Evolutionary conservation across 2,329 filamentous ascomycete species (phyloP).

Genomic region (Scedosporium boydii): DNA sequence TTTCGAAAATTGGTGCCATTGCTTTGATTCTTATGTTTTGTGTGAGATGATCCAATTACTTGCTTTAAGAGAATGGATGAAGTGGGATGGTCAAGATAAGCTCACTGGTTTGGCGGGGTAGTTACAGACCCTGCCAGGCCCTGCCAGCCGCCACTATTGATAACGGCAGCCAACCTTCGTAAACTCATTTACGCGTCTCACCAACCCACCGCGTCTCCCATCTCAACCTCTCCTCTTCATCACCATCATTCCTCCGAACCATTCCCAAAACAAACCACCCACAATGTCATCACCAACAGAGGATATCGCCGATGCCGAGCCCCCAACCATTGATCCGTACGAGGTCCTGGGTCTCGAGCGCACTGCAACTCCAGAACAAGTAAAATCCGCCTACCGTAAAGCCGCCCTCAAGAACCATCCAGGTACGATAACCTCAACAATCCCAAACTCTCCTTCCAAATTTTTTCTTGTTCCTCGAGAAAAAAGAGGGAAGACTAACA

Average conservation of each 20-base stretch:
- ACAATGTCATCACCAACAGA: slow-evolving; percentile 16
- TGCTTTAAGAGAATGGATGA: neutral
- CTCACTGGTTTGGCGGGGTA: neutral
- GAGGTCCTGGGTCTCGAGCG: slow-evolving; percentile 63
- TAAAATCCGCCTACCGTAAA: slow-evolving; percentile 89
- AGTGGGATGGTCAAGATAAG: neutral
- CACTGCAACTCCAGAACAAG: slow-evolving; percentile 63
- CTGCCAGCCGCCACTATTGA: neutral
- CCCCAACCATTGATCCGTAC: slow-evolving; percentile 66
- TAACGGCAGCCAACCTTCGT: neutral
- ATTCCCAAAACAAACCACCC: neutral
- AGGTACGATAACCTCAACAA: slow-evolving; percentile 39
- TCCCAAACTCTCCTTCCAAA: slow-evolving; percentile 3
- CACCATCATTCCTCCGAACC: neutral
- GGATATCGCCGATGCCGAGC: slow-evolving; percentile 45
- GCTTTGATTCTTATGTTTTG: neutral
- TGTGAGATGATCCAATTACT: neutral
- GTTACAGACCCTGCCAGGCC: neutral
- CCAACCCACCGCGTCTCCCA: slow-evolving; percentile 1
- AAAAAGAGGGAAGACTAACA: neutral
- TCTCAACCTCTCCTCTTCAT: neutral
- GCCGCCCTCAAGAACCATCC: slow-evolving; percentile 80
- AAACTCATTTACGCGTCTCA: slow-evolving; percentile 3
- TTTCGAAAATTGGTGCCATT: neutral
- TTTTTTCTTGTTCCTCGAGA: neutral